These are phyloP conservation scores for Talaromyces sp. DNA, from an alignment of 2,329 filamentous ascomycete genomes.

Conservation along the genomic window DNA sequence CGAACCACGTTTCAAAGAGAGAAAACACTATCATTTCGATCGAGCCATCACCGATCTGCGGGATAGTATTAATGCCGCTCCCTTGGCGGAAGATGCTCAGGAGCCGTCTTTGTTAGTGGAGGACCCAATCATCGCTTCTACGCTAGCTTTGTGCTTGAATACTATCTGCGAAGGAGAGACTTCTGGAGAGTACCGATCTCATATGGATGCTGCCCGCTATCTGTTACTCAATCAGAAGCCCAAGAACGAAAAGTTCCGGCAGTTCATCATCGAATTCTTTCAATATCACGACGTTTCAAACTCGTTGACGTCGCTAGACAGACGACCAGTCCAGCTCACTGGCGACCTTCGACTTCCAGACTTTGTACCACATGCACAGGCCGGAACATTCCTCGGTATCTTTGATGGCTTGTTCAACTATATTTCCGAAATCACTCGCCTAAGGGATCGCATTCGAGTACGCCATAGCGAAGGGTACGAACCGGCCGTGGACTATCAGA, in stretches of 20 bases:
- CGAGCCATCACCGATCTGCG: slow-evolving; percentile 42
- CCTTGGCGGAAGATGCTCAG: slow-evolving; percentile 24
- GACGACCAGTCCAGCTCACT: slow-evolving; percentile 53
- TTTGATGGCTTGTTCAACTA: slow-evolving; percentile 77
- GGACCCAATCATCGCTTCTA: slow-evolving; percentile 62
- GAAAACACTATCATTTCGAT: slow-evolving; percentile 57
- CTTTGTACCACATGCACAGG: slow-evolving; percentile 56
- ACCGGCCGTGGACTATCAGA: slow-evolving; percentile 70
- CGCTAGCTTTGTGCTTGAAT: slow-evolving; percentile 60
- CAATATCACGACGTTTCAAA: slow-evolving; percentile 72
- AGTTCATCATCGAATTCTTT: slow-evolving; percentile 73
- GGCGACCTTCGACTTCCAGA: slow-evolving; percentile 55
- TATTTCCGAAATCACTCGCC: slow-evolving; percentile 73
- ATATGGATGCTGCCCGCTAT: slow-evolving; percentile 72
- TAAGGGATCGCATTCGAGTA: slow-evolving; percentile 70
- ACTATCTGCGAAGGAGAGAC: slow-evolving; percentile 61
- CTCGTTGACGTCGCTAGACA: slow-evolving; percentile 56
- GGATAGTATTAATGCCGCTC: slow-evolving; percentile 38
- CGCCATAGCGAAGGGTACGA: slow-evolving; percentile 63
- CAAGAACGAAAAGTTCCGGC: slow-evolving; percentile 67
- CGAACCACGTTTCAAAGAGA: slow-evolving; percentile 52
- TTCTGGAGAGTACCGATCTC: slow-evolving; percentile 71
- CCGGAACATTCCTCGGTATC: slow-evolving; percentile 69
- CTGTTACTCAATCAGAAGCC: slow-evolving; percentile 63
- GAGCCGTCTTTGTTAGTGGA: slow-evolving; percentile 48